Evolutionary conservation across 371 early-diverging fungal genomes (phyloP).

Genomic region (Syncephalis fuscata): DNA sequence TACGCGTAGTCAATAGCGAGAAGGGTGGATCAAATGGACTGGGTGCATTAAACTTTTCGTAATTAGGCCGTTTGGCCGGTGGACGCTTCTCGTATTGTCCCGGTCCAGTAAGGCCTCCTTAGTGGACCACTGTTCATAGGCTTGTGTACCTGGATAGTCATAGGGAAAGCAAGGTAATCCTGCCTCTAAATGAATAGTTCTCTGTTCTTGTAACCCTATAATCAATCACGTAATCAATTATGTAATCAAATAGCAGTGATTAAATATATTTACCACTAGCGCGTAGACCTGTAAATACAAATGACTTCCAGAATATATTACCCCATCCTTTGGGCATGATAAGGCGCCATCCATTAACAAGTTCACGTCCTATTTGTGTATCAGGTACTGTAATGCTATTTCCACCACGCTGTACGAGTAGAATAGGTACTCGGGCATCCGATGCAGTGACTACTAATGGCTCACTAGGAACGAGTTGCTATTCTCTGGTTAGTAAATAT

Average conservation of each 20-base stretch:
- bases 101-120: constrained; percentile 14
- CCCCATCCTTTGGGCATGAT: constrained; percentile 71
- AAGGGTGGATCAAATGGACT: constrained; percentile 47
- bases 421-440: constrained; percentile 56
- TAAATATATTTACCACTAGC: constrained; percentile 30
- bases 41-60: constrained; percentile 29
- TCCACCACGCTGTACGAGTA: constrained; percentile 60
- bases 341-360: constrained; percentile 62
- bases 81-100: constrained; percentile 36
- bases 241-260: not conserved
- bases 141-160: constrained; percentile 32
- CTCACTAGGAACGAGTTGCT: constrained; percentile 51
- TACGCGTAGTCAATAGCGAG: constrained; percentile 12
- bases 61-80: constrained; percentile 53
- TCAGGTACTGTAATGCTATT: constrained; percentile 5
- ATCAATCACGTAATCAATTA: not conserved
- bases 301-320: constrained; percentile 71
- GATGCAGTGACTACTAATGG: constrained; percentile 23
- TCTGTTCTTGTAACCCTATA: constrained; percentile 23
- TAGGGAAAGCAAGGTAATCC: constrained; percentile 34
- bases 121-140: constrained; percentile 24
- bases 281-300: constrained; percentile 79
- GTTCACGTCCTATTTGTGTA: constrained; percentile 18
- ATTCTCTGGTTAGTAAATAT: too few species aligned
- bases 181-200: constrained; percentile 35